phyloP scores from a whole-genome alignment of 345 rosid species.

The Citrus hindsii region DNA sequence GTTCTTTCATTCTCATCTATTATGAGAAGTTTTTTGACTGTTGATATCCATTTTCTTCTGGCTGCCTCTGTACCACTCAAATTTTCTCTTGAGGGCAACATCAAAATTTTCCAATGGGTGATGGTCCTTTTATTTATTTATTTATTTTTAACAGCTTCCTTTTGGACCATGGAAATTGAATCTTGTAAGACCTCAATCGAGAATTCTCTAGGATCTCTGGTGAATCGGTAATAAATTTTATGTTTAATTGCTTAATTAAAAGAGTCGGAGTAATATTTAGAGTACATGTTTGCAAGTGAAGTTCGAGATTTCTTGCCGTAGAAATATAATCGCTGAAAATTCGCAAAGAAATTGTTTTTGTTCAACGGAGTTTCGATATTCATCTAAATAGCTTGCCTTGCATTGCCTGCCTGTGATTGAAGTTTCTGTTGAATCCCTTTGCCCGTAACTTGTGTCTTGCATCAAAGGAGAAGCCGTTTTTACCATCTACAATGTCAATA shows the following conservation, averaged over 20 bases:
- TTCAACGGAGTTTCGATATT: neutral
- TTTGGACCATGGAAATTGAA: neutral
- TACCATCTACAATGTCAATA: neutral
- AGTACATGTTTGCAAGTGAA: neutral
- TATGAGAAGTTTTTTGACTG: slow-evolving; percentile 10
- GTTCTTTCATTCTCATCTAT: slow-evolving; percentile 32
- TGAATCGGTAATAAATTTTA: neutral
- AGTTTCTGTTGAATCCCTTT: neutral
- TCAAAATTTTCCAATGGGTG: neutral
- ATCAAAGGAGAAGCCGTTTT: neutral
- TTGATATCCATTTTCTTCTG: neutral
- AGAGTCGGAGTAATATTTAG: neutral
- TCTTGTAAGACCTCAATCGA: neutral
- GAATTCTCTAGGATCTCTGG: neutral
- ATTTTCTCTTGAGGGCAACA: neutral
- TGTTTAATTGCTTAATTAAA: neutral
- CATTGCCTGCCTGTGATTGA: neutral
- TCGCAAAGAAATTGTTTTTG: too few relatives aligned
- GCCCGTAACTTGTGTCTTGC: neutral
- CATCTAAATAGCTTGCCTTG: neutral
- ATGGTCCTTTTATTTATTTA: too few relatives aligned
- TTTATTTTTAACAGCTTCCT: neutral
- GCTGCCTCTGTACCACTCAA: neutral
- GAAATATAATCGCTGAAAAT: neutral
- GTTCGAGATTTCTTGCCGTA: neutral